Evolutionary conservation across 148 eudicot species (phyloP), one percentile per base, ranked within the genome.

Genomic region (Rhododendron kiyosumense): DNA sequence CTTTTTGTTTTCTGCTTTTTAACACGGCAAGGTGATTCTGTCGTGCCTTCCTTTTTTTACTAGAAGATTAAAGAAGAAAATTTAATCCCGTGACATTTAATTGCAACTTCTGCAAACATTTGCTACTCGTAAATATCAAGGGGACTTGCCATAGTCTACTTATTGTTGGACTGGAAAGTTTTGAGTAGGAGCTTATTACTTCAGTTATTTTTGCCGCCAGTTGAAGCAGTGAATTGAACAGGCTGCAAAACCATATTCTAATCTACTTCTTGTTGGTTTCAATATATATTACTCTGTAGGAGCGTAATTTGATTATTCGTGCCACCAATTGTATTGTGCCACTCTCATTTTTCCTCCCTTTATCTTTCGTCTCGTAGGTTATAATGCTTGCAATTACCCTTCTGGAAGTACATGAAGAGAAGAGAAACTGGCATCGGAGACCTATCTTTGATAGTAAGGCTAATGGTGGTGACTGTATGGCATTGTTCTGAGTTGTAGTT

Each of bases 301-400:
- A 38, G 48, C 2, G n/a, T 76, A 76, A 8, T 76, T 20, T 38
- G 6, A 20, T 76, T 76, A 0, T 17, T 17, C 15, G 30, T 78
- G 51, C 28, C 49, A 24, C n/a, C 52, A 78, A 38, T 76, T 20
- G 26, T 76, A 41, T 41, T 8, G 49, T 20, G 24, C 4, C 22
- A 22, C 48, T 76, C 46, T 41, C 49, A 43, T 20, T 13, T 10
- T 43, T 11, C 4, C 3, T 15, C 61, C 17, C 59, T 4, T 26
- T 5, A n/a, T 79, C 67, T 54, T 15, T 78, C 26, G 30, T 36
- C 69, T 52, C 13, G 57, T 36, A 86, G 88, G 88, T 80, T 74
- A 75, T 30, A 18, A 41, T 30, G 85, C 75, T 8, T 86, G 88
- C 88, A 54, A 63, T 86, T 86, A 82, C 73, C 88, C 88, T 4